Conservation (phyloP, 495 filamentous ascomycete species). For the Aspergillus hancockii region DNA sequence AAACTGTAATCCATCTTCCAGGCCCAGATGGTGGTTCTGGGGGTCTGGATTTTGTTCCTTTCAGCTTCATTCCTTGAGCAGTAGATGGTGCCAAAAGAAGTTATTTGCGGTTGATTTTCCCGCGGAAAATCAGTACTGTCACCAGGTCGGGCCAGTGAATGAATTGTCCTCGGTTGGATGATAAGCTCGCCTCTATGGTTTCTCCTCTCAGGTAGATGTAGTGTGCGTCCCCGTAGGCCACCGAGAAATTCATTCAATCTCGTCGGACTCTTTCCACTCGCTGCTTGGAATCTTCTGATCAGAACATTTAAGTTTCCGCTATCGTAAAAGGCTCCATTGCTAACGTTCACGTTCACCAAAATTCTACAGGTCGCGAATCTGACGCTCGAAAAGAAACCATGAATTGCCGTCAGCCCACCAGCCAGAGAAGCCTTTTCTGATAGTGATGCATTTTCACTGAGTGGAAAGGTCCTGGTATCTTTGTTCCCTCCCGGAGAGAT, state of each 20-base stretch:
- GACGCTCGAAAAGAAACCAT: conserved; percentile 66
- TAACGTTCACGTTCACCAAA: conserved; percentile 57
- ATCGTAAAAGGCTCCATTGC: conserved; percentile 36
- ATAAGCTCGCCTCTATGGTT: conserved; percentile 29
- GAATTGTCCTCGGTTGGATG: conserved; percentile 39
- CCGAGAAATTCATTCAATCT: conserved; percentile 44
- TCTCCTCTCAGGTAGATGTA: conserved; percentile 30
- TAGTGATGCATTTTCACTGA: conserved; percentile 13
- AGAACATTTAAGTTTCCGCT: conserved; percentile 21
- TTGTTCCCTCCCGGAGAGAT: conserved; percentile 32
- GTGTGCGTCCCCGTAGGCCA: conserved; percentile 38
- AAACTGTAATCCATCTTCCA: conserved; percentile 45
- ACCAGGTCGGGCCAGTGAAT: conserved; percentile 38
- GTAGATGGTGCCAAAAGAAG: conserved; percentile 20
- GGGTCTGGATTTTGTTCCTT: not conserved
- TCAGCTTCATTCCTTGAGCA: not conserved
- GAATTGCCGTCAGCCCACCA: conserved; percentile 47
- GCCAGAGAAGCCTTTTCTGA: conserved; percentile 30
- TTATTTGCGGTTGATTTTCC: not conserved
- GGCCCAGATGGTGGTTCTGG: conserved; percentile 20
- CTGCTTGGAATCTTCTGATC: conserved; percentile 17
- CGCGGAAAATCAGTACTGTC: conserved; percentile 30
- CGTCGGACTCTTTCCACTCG: conserved; percentile 16
- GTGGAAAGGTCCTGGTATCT: not conserved
- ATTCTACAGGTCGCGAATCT: conserved; percentile 62